Evolutionary conservation across 2,329 filamentous ascomycete species (phyloP).

Genomic region (Xylariomycetidae sp.): DNA sequence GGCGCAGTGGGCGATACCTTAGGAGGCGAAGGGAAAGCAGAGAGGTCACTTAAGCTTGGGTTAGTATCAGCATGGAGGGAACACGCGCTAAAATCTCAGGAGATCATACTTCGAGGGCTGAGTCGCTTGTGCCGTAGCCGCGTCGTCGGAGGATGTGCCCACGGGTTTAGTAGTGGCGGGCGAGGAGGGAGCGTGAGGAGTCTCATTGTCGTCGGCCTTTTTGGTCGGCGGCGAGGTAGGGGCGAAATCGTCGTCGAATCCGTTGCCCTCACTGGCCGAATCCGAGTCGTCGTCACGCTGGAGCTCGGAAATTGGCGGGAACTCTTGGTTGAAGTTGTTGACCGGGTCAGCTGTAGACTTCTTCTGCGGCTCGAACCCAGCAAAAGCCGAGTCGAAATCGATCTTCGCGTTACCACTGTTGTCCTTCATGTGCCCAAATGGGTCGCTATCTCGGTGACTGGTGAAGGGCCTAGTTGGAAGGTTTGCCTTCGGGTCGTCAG

Average conservation of each 20-base stretch:
- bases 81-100: constrained; percentile 7
- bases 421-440: constrained; percentile 46
- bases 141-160: constrained; percentile 22
- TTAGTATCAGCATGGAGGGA: constrained; percentile 14
- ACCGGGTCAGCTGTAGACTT: constrained; percentile 34
- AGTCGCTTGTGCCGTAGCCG: constrained; percentile 16
- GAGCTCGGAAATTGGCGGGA: constrained; percentile 87
- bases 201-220: constrained; percentile 21
- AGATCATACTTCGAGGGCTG: constrained; percentile 25
- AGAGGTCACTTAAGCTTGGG: constrained; percentile 20
- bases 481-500: constrained; percentile 33
- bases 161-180: constrained; percentile 24
- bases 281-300: constrained; percentile 81
- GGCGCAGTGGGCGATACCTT: constrained; percentile 31
- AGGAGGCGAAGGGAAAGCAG: constrained; percentile 25
- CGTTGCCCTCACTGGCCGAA: constrained; percentile 68
- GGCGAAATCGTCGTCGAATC: constrained; percentile 91
- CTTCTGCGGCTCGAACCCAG: constrained; percentile 57
- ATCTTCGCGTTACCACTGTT: constrained; percentile 63
- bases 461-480: constrained; percentile 21
- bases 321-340: constrained; percentile 66
- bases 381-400: constrained; percentile 82
- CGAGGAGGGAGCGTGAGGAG: constrained; percentile 19
- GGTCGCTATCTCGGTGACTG: constrained; percentile 33
- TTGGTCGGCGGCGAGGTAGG: constrained; percentile 48